These are phyloP conservation scores for Litchi chinensis DNA, from an alignment of 345 rosid genomes.

Conservation along the genomic window DNA sequence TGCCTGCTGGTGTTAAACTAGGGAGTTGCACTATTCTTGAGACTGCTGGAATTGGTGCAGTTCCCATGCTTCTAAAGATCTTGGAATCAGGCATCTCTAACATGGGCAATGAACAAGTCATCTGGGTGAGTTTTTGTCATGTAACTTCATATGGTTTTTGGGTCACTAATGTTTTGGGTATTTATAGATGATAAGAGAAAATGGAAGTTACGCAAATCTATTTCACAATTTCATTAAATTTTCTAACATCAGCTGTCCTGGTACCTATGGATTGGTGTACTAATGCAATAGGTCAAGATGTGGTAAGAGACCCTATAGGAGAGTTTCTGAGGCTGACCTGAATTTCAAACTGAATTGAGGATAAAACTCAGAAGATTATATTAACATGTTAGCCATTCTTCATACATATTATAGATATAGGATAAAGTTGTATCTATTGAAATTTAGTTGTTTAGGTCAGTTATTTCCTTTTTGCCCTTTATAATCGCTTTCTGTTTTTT, in stretches of 20 bases:
- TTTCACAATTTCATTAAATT: neutral
- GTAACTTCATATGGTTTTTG: constrained; percentile 8
- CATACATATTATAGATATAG: neutral
- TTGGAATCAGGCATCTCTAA: constrained; percentile 57
- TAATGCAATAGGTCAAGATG: neutral
- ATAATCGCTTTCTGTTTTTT: neutral
- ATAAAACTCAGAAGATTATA: neutral
- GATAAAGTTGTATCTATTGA: neutral
- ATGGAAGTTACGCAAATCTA: neutral
- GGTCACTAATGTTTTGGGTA: neutral
- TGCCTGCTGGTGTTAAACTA: constrained; percentile 62
- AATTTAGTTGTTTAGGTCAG: neutral
- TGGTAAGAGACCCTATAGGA: neutral
- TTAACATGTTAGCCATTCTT: neutral
- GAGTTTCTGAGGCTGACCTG: constrained; percentile 7
- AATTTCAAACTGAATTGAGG: neutral
- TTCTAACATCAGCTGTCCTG: neutral
- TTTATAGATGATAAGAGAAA: neutral
- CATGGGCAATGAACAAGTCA: constrained; percentile 43
- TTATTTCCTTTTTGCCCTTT: neutral
- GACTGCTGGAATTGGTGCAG: constrained; percentile 77
- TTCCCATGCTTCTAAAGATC: constrained; percentile 50
- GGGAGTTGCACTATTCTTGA: constrained; percentile 78
- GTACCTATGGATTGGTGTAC: neutral
- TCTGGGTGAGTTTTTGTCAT: constrained; percentile 60